Base-by-base conservation (phyloP, 2,329 filamentous ascomycete species). In the Tympanopsis confertula region DNA sequence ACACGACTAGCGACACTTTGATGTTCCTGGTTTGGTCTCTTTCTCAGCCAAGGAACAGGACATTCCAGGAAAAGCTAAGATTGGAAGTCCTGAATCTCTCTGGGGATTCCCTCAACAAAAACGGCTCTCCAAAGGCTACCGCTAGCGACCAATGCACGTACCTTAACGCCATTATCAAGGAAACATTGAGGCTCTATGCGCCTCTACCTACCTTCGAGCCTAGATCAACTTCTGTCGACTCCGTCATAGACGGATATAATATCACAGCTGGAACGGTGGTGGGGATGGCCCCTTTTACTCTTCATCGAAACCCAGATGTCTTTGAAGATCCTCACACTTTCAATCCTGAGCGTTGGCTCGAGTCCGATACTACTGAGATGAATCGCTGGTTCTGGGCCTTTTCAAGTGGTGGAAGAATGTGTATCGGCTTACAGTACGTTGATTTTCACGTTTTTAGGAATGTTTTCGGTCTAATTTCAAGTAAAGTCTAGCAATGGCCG, bases 161-260 rank as follows among this genome's bases (percentile, higher is more conserved):
- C 41, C 49, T 71, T 0, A 55, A 68, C 35, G 66, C 66, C 1
- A 52, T 71, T 1, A 59, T 72, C 43, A 68, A 66, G 35, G 69
- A 74, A 46, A 66, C 66, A 0, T 45, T 71, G 3, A 50, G 67
- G 1, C 49, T 74, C 1, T 66, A 68, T 35, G 59, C 67, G 10
- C 68, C 70, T 0, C 54, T 74, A 5, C 69, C 71, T 1, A 65
- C 65, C 18, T 66, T 61, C 0, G 61, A 73, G 37, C 69, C 70
- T 5, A 57, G 69, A 4, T 61, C 58, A 20, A 49, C 58, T 3
- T 52, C 53, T 0, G 35, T 42, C 0, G 57, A 57, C 22, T 55
- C 52, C 2, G 41, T 47, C 0, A 61, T 68, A 29, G 53, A 59
- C 44, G 51, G 58, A 40, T 18, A 33, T 33, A 7, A 7, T 7